Conservation (phyloP, 768 basidiomycete species). For the Agaricus sinodeliciosus region DNA sequence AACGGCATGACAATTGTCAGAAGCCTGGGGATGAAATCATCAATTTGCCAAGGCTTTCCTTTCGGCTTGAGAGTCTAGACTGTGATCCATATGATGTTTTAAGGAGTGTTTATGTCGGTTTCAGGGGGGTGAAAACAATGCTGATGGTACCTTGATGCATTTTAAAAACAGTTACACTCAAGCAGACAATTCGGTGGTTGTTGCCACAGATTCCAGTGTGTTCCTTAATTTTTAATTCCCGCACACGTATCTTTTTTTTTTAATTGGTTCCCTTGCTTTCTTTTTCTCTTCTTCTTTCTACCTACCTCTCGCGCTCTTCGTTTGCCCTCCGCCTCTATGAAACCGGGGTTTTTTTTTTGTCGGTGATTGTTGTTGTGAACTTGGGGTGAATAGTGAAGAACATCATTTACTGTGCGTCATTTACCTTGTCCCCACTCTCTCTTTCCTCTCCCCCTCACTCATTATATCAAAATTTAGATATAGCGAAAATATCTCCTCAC, state of each 20-base stretch:
- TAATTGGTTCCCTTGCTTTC: background rate
- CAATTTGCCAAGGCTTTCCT: background rate
- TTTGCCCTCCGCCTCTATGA: background rate
- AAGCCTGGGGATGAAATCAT: slow-evolving; percentile 3
- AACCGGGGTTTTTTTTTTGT: background rate
- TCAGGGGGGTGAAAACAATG: background rate
- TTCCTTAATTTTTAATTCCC: slow-evolving; percentile 10
- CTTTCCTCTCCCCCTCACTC: background rate
- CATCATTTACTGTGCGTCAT: slow-evolving; percentile 57
- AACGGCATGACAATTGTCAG: background rate
- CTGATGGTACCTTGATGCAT: background rate
- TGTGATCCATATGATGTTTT: background rate
- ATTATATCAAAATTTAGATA: slow-evolving; percentile 38
- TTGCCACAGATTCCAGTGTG: slow-evolving; percentile 89
- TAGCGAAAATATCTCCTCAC: slow-evolving; percentile 87
- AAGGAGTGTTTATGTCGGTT: background rate
- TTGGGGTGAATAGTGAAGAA: slow-evolving; percentile 48
- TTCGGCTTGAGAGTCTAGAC: background rate
- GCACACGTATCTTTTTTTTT: background rate
- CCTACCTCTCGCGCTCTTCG: background rate
- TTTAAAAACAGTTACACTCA: slow-evolving; percentile 60
- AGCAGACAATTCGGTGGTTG: slow-evolving; percentile 83
- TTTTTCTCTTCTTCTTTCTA: background rate
- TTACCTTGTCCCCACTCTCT: too few species aligned
- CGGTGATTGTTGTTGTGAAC: background rate